Evolutionary conservation across 305 asterid genomes (phyloP).

Genomic region (Solanum hybrid): DNA sequence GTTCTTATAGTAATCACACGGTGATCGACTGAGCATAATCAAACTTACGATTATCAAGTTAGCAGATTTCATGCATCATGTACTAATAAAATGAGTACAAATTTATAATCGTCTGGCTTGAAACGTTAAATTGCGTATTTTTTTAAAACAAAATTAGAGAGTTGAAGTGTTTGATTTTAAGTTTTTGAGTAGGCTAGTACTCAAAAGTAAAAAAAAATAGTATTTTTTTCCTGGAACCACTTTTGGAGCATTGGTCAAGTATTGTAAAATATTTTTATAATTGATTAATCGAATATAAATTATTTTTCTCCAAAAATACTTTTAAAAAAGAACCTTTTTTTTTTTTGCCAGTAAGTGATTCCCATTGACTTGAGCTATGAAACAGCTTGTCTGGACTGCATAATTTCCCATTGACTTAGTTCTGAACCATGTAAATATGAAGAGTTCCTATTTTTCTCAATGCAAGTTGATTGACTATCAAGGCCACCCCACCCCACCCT

Average conservation of each 20-base stretch:
- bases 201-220: background rate
- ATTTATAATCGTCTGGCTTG: background rate
- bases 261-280: too few species aligned
- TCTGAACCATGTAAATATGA: background rate
- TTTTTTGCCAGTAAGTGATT: background rate
- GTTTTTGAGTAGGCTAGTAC: background rate
- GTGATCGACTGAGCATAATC: background rate
- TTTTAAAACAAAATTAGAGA: background rate
- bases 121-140: background rate
- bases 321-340: background rate
- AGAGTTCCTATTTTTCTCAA: background rate
- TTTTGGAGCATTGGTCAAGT: background rate
- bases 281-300: too few species aligned
- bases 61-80: background rate
- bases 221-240: background rate
- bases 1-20: background rate
- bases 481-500: background rate
- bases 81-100: background rate
- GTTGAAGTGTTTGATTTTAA: too few species aligned
- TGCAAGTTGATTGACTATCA: background rate
- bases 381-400: background rate
- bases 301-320: background rate
- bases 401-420: background rate
- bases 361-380: background rate
- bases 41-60: background rate